Conservation (phyloP, 108 stramenopile species). For the Cyclotella sp. region DNA sequence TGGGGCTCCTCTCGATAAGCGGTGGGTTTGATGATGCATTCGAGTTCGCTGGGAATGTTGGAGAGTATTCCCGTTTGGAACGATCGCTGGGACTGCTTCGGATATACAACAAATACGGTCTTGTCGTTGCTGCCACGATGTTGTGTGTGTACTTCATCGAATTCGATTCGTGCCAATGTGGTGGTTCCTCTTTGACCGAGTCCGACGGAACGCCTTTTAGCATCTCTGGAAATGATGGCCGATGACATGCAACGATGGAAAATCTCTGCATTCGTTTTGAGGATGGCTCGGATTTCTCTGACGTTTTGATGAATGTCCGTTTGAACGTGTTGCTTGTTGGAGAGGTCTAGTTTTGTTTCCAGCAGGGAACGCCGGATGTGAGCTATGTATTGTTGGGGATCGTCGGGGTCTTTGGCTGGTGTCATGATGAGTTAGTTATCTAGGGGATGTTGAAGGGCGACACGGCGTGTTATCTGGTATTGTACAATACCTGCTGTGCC, state of each 20-base stretch:
- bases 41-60: constrained; percentile 15
- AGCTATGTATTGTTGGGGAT: not conserved
- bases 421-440: no score
- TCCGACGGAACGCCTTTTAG: not conserved
- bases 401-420: not conserved
- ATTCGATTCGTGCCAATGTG: constrained; percentile 1
- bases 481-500: no score
- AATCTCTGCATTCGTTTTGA: constrained; percentile 36
- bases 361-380: not conserved
- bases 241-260: constrained; percentile 35
- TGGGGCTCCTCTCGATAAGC: not conserved
- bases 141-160: constrained; percentile 6
- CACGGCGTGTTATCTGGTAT: no score
- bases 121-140: not conserved
- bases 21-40: not conserved
- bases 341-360: not conserved
- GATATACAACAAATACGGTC: constrained; percentile 6
- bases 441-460: no score
- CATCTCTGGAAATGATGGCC: not conserved
- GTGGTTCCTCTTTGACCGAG: not conserved
- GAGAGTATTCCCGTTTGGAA: constrained; percentile 8
- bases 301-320: constrained; percentile 32
- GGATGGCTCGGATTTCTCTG: constrained; percentile 35
- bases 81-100: constrained; percentile 2
- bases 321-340: not conserved